Evolutionary conservation across 148 eudicot species (phyloP).

Genomic region (Nepenthes gracilis): DNA sequence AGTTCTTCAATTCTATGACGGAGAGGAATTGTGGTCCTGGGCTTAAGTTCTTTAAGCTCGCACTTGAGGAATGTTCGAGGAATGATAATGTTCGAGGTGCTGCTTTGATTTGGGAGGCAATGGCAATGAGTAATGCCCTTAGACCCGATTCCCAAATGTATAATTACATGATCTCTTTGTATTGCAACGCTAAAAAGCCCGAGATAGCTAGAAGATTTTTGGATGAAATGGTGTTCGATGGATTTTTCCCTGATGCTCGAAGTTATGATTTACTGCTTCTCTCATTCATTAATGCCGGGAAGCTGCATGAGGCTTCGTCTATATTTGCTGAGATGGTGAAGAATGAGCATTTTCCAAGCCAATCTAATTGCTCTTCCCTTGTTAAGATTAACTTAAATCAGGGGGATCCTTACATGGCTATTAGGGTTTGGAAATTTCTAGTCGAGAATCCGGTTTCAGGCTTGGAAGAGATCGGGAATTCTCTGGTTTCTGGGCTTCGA

Average conservation of each 20-base stretch:
- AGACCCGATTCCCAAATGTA: constrained; percentile 47
- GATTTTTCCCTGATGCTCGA: constrained; percentile 52
- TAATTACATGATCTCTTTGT: constrained; percentile 57
- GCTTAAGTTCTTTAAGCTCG: constrained; percentile 47
- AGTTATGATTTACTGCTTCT: constrained; percentile 43
- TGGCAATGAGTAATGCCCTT: constrained; percentile 38
- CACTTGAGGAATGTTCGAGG: constrained; percentile 48
- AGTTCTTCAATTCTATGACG: constrained; percentile 40
- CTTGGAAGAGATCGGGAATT: constrained; percentile 68
- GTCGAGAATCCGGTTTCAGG: constrained; percentile 37
- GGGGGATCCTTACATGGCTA: constrained; percentile 55
- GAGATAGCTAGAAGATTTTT: constrained; percentile 40
- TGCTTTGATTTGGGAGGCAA: constrained; percentile 44
- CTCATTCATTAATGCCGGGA: constrained; percentile 32
- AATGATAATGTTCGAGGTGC: constrained; percentile 47
- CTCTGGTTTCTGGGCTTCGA: constrained; percentile 47
- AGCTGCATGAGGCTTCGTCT: constrained; percentile 33
- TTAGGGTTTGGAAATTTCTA: constrained; percentile 73
- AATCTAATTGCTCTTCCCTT: constrained; percentile 39
- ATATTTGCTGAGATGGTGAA: constrained; percentile 65
- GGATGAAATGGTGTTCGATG: constrained; percentile 74
- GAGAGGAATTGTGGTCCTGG: constrained; percentile 64
- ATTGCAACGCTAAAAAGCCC: constrained; percentile 30
- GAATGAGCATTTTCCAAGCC: constrained; percentile 60
- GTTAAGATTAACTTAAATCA: constrained; percentile 31